Base-by-base conservation (phyloP, 129 eudicot genomes). In the Apium graveolens region DNA sequence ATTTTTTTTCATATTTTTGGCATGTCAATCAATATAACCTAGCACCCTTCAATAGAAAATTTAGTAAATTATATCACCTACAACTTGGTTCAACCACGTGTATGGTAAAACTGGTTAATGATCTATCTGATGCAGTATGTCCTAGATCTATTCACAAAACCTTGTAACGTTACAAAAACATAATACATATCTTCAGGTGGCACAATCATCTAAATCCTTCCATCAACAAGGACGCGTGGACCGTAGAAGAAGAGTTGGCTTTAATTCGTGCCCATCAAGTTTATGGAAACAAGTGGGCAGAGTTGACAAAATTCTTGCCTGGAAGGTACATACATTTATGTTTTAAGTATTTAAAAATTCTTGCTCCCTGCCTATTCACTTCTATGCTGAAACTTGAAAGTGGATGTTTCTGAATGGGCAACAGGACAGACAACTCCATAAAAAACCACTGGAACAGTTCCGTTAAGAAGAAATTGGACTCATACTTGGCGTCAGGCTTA, bases 361-460 rank as follows among this genome's bases (percentile, higher is more conserved):
- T 37, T 76, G 60, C 2, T 20, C n/a, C 14, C 45, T 45, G 78
- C 27, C 43, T 75, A 46, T 75, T 26, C 27, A 20, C 53, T 72
- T 72, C 31, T 41, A 13, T 42, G 55, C 26, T 72, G 49, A 20
- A 72, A 66, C 72, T 31, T 31, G 7, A 16, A 66, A 21, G 51
- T 42, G 55, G 60, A 44, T 31, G 39, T 42, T 13, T 74, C 35
- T 74, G 38, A 74, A 74, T 44, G 31, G 43, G 45, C 26, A n/a
- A 82, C 87, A 95, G 99, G 95, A 95, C 99, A 44, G 97, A 95
- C 77, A 95, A 95, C 70, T 91, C 97, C 49, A 95, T 95, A 73
- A 95, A 95, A 89, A 95, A 95, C 69, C 99, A 95, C 72, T 95
- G 99, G 99, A 95, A 95, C 80, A 92, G 99, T 82, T 92, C 99